Percentiles rank a stretch among this genome's conserved stretches.
Conservation (phyloP, 2,329 filamentous ascomycete species). For the Botrytis elliptica region DNA sequence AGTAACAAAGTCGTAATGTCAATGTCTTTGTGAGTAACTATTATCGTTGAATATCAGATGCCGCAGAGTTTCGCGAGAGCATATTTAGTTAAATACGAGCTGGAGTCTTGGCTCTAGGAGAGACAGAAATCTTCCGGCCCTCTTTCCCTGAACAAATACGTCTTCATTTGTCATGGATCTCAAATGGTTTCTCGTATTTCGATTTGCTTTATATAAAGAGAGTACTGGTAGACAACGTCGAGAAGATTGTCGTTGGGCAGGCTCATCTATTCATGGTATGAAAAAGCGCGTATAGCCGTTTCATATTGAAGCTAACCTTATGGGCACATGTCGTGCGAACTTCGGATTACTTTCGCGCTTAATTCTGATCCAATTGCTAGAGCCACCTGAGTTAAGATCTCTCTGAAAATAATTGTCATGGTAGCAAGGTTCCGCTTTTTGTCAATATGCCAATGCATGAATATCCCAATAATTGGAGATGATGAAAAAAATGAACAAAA, state of each 20-base stretch:
- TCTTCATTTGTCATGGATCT: neutral
- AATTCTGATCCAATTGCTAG: neutral
- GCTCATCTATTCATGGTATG: neutral
- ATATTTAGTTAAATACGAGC: neutral
- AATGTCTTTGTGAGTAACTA: neutral
- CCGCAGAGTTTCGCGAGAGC: neutral
- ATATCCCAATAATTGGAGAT: neutral
- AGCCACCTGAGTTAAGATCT: neutral
- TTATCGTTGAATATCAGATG: neutral
- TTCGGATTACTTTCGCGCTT: neutral
- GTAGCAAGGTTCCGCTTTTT: neutral
- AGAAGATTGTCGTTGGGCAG: neutral
- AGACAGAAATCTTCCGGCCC: neutral
- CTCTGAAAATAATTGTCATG: neutral
- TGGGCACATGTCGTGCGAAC: neutral
- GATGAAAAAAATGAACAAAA: neutral
- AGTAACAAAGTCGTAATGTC: neutral
- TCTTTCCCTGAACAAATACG: neutral
- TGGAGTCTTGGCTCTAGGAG: neutral
- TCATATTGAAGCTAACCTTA: neutral
- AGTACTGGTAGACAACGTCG: neutral
- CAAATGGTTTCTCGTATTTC: neutral
- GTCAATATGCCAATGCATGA: neutral
- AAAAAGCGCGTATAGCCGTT: neutral
- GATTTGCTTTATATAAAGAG: too few relatives aligned